Conservation (phyloP, 2,329 filamentous ascomycete species). For the Alternaria sp. region DNA sequence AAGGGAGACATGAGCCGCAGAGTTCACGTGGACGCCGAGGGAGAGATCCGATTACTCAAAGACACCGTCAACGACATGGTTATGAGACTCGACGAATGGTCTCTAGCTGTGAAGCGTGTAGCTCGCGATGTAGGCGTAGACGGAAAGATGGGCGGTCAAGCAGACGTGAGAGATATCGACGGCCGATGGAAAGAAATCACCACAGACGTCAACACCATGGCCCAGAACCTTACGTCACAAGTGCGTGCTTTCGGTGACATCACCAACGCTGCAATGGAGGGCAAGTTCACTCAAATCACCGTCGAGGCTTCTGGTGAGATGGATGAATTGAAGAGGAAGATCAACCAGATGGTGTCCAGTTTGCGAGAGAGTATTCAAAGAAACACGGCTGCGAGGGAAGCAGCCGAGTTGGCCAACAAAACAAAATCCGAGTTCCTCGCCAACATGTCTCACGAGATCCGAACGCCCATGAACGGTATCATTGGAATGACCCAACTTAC, state of each 20-base stretch:
- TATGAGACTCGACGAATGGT: constrained; percentile 92
- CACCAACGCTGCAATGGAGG: constrained; percentile 95
- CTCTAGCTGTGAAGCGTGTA: constrained; percentile 92
- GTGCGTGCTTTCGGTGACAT: constrained; percentile 98
- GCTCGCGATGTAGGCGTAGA: constrained; percentile 97
- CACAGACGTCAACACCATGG: constrained; percentile 94
- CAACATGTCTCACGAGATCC: constrained; percentile 99
- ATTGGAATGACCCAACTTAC: constrained; percentile 98
- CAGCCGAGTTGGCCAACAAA: constrained; percentile 95
- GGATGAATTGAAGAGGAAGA: constrained; percentile 98
- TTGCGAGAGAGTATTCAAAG: constrained; percentile 94
- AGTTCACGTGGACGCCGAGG: constrained; percentile 93
- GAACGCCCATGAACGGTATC: constrained; percentile 97
- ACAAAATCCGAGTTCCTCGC: constrained; percentile 98
- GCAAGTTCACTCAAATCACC: constrained; percentile 96
- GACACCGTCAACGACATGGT: constrained; percentile 99
- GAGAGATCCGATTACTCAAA: constrained; percentile 92
- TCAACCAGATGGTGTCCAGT: constrained; percentile 99
- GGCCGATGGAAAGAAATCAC: constrained; percentile 99
- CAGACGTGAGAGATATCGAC: constrained; percentile 90
- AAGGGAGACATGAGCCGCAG: constrained; percentile 96
- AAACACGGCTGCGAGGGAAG: constrained; percentile 94
- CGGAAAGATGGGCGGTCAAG: constrained; percentile 97
- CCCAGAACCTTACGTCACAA: constrained; percentile 86
- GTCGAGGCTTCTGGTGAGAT: constrained; percentile 98